Evolutionary conservation across 2,329 filamentous ascomycete species (phyloP), one percentile per base, ranked within the genome.

Genomic region (Verticillium nonalfalfae): DNA sequence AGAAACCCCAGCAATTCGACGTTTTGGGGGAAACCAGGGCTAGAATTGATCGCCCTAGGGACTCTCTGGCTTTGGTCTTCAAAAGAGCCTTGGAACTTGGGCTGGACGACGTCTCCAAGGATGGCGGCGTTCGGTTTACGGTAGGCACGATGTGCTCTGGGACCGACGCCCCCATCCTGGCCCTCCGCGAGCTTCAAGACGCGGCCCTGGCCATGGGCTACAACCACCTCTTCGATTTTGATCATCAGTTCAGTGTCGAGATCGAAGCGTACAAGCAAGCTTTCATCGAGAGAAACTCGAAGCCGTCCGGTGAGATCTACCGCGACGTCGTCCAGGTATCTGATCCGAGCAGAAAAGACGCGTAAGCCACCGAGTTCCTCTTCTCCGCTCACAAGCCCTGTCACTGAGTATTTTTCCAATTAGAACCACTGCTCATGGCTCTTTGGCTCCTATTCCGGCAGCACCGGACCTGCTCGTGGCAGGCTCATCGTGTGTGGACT

Each of bases 141-240:
- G 70, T 93, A 33, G 89, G 82, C 0, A 94, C 90, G 0, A 85
- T 93, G 77, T 93, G 90, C 70, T 93, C 90, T 1, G 90, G 90
- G 0, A 93, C 90, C 0, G 90, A 94, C 66, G 85, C 86, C 4
- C 90, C 90, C 0, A 74, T 94, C 1, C 77, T 93, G 1, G 87
- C 87, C 0, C 69, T 92, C 14, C 75, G 85, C 14, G 76, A 87
- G 70, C 73, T 91, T 56, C 71, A 75, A 45, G 75, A 82, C 15
- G 75, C 80, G 3, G 59, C 68, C 73, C 70, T 71, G 68, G 61
- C 63, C 3, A 50, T 62, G 26, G 69, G 73, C 2, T 70, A 70
- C 21, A 64, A 70, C 1, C 65, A 65, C 6, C 68, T 72, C 11
- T 73, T 87, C 36, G 66, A 75, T 2, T 75, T 84, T 54, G 69